phyloP scores from a whole-genome alignment of 129 eudicot species.

The Flaveria sonorensis region DNA sequence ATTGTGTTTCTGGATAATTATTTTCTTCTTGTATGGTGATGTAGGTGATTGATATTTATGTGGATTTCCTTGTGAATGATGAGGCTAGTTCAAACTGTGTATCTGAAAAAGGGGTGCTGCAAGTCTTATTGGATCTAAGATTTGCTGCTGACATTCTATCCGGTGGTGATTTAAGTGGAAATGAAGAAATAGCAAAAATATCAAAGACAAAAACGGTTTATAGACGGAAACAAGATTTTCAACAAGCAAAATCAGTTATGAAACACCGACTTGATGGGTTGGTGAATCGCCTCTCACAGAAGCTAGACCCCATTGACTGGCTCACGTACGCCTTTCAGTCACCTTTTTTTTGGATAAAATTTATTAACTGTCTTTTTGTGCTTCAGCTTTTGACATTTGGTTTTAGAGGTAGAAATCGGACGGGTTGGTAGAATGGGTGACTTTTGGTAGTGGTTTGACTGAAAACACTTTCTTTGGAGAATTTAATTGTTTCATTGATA shows the following conservation, averaged over 20 bases:
- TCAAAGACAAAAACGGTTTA: slow-evolving; percentile 52
- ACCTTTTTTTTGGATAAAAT: neutral
- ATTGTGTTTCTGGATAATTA: slow-evolving; percentile 16
- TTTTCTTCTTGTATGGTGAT: slow-evolving; percentile 19
- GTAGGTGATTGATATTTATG: slow-evolving; percentile 72
- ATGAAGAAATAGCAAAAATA: slow-evolving; percentile 41
- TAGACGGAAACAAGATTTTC: slow-evolving; percentile 72
- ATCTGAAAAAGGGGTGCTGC: slow-evolving; percentile 90
- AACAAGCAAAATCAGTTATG: slow-evolving; percentile 50
- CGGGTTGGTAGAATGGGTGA: neutral
- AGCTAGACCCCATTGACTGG: slow-evolving; percentile 98
- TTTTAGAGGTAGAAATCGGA: neutral
- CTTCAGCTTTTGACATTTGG: neutral
- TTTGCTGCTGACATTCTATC: slow-evolving; percentile 80
- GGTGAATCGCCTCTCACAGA: slow-evolving; percentile 66
- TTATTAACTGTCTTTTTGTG: neutral
- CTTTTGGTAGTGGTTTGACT: neutral
- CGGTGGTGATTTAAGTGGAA: slow-evolving; percentile 64
- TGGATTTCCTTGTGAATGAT: slow-evolving; percentile 52
- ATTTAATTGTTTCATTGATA: neutral
- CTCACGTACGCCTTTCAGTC: slow-evolving; percentile 64
- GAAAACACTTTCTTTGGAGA: neutral
- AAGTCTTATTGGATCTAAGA: slow-evolving; percentile 80
- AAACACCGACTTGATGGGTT: slow-evolving; percentile 59
- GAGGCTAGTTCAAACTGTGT: slow-evolving; percentile 48